Base-by-base conservation (phyloP, 768 basidiomycete species). In the Termitomyces sp. region DNA sequence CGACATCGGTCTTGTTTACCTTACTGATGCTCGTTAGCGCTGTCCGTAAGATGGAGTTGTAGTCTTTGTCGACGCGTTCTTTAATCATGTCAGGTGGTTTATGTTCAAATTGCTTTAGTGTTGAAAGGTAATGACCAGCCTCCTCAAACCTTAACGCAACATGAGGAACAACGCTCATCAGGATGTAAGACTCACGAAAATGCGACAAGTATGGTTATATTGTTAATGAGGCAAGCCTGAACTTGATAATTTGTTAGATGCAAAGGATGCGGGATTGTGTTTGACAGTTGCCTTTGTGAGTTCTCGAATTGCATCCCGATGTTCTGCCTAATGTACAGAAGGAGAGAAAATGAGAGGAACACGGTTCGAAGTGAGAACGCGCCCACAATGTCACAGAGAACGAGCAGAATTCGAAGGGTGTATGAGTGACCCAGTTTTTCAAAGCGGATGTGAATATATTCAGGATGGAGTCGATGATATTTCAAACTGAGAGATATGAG, bases 1-100 rank as follows among this genome's bases (percentile, higher is more conserved):
- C 86, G 1, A 95, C 93, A 65, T 99, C 97, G 4, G 96, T 98
- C 77, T 96, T 97, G 73, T 98, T 98, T 61, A 99, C 92, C 64
- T 91, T 93, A 67, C 83, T 88, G 65, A 98, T 91, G 62, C 84
- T 85, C 1, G 96, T 98, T 28, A 99, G 77, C 1, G 91, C 82
- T 20, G 84, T 83, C 56, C 90, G 89, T 14, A 98, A 71, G 65
- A 94, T 80, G 8, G 93, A 85, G 61, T 80, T 74, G 66, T 97
- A 93, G 65, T 92, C 89, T 63, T 94, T 92, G 70, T 97, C 94
- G 30, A 91, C 78, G 45, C 93, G 88, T 69, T 98, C 97, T 70
- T 94, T 96, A 75, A 99, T 95, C 66, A 94, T 77, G 67, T 92
- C 87, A 8, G 96, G 94, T 10, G 94, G 84, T 65, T 90, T 94